These are phyloP conservation scores for Kodamaea leandrae DNA, from an alignment of 805 yeast species.

Conservation along the genomic window DNA sequence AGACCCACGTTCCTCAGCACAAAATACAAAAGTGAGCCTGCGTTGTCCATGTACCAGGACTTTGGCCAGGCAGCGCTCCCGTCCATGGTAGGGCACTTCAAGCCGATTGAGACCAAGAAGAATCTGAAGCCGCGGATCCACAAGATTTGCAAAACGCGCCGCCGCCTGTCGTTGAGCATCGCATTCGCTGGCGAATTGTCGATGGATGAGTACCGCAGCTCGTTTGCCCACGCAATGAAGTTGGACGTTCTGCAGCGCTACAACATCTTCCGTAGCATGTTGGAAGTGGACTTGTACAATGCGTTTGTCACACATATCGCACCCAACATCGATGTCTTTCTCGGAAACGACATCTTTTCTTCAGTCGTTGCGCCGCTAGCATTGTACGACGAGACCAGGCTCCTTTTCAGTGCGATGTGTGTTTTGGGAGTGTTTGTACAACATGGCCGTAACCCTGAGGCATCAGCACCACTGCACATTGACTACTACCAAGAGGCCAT, in stretches of 20 bases:
- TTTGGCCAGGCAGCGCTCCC: slow-evolving; percentile 3
- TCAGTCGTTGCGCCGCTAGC: slow-evolving; percentile 36
- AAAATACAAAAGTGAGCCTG: slow-evolving; percentile 13
- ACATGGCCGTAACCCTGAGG: slow-evolving; percentile 1
- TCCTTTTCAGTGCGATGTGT: slow-evolving; percentile 36
- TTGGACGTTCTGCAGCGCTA: slow-evolving; percentile 12
- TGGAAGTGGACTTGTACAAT: slow-evolving; percentile 26
- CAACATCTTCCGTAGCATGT: background rate
- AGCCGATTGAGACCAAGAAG: slow-evolving; percentile 36
- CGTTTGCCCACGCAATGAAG: slow-evolving; percentile 23
- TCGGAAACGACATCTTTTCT: slow-evolving; percentile 27
- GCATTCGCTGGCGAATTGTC: slow-evolving; percentile 21
- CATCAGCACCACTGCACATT: slow-evolving; percentile 32
- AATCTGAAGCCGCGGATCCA: slow-evolving; percentile 39
- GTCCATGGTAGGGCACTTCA: slow-evolving; percentile 19
- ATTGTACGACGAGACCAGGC: slow-evolving; percentile 36
- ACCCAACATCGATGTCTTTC: slow-evolving; percentile 31
- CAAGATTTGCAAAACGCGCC: slow-evolving; percentile 21
- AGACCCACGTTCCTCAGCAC: slow-evolving; percentile 5
- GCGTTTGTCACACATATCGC: slow-evolving; percentile 31
- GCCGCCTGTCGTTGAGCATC: background rate
- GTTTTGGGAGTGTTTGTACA: slow-evolving; percentile 23
- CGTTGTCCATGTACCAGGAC: slow-evolving; percentile 1
- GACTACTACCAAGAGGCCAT: slow-evolving; percentile 38
- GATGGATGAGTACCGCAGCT: slow-evolving; percentile 22